These are phyloP conservation scores for Cystofilobasidium bisporidii DNA, from an alignment of 768 basidiomycete genomes.

Conservation along the genomic window DNA sequence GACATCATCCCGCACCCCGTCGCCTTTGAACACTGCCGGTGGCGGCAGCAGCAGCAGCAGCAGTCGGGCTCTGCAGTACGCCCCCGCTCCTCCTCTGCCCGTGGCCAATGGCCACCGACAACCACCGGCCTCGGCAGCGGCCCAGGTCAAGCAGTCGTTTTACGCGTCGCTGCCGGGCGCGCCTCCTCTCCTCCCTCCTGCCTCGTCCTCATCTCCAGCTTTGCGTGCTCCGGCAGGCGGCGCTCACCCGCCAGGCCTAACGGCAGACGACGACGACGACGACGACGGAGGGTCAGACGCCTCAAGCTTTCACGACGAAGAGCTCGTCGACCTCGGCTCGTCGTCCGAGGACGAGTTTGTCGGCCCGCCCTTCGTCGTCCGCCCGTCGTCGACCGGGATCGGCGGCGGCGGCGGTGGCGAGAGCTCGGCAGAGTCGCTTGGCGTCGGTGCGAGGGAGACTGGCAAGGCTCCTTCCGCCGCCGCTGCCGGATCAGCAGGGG, in stretches of 20 bases:
- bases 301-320: conserved; percentile 5
- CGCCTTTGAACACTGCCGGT: too few relatives aligned
- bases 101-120: too few relatives aligned
- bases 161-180: conserved; percentile 2
- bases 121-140: too few relatives aligned
- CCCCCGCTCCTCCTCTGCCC: too few relatives aligned
- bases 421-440: not conserved
- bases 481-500: not conserved
- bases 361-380: not conserved
- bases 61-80: too few relatives aligned
- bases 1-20: too few relatives aligned
- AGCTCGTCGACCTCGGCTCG: not conserved
- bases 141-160: too few relatives aligned
- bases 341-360: not conserved
- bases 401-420: not conserved
- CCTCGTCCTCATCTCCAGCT: not conserved
- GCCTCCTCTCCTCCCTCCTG: not conserved
- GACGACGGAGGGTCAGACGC: not conserved
- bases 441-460: too few relatives aligned
- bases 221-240: too few relatives aligned
- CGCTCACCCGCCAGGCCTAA: not conserved
- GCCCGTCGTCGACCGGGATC: not conserved
- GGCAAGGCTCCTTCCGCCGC: not conserved
- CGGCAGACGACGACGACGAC: not conserved
- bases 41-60: too few relatives aligned